phyloP scores from a whole-genome alignment of 371 early-diverging fungal species.

The Mucor piriformis region DNA sequence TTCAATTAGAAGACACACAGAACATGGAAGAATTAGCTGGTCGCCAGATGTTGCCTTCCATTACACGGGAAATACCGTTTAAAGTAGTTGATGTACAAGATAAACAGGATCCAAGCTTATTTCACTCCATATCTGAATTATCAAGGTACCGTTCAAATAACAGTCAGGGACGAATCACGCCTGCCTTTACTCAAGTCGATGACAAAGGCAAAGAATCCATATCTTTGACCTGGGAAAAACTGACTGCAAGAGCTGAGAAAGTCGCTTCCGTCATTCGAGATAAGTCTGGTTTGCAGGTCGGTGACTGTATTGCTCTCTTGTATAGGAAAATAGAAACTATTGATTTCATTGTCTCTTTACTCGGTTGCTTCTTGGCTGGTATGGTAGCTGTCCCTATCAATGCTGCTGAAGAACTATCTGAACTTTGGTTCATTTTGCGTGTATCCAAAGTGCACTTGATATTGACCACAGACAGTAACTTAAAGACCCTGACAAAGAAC shows the following conservation, averaged over 20 bases:
- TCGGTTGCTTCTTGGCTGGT: slow-evolving; percentile 79
- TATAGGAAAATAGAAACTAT: slow-evolving; percentile 75
- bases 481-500: slow-evolving; percentile 69
- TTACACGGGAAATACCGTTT: slow-evolving; percentile 38
- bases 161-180: slow-evolving; percentile 41
- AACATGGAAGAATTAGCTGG: slow-evolving; percentile 33
- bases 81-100: slow-evolving; percentile 23
- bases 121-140: slow-evolving; percentile 55
- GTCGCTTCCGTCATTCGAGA: slow-evolving; percentile 67
- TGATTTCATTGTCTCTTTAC: slow-evolving; percentile 74
- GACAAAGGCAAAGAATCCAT: slow-evolving; percentile 68
- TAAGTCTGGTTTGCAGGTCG: slow-evolving; percentile 53
- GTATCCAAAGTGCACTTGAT: slow-evolving; percentile 62
- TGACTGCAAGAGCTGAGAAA: slow-evolving; percentile 70
- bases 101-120: slow-evolving; percentile 37
- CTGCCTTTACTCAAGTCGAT: slow-evolving; percentile 70
- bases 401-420: slow-evolving; percentile 73
- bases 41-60: slow-evolving; percentile 36
- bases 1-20: slow-evolving; percentile 5
- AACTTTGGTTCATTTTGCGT: slow-evolving; percentile 72
- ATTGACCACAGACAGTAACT: slow-evolving; percentile 76
- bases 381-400: slow-evolving; percentile 82
- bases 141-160: slow-evolving; percentile 56
- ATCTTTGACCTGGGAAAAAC: slow-evolving; percentile 70
- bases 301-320: slow-evolving; percentile 72